These are phyloP conservation scores for Capillidium rhysosporum DNA, from an alignment of 371 early-diverging fungal genomes.

Conservation along the genomic window DNA sequence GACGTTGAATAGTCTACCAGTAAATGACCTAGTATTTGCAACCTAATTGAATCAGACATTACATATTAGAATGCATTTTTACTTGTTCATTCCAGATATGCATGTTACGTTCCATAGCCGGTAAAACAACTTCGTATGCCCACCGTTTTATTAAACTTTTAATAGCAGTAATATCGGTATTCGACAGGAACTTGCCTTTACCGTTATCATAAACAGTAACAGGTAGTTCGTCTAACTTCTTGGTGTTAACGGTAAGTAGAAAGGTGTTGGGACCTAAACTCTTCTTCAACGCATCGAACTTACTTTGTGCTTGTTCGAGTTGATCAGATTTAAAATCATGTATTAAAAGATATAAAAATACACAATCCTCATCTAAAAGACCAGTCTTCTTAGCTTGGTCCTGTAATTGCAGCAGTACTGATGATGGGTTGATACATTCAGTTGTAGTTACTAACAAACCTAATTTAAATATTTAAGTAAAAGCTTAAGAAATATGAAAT, in stretches of 20 bases:
- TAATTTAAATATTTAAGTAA: conserved; percentile 4
- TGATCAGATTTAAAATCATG: too few relatives aligned
- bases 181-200: conserved; percentile 5
- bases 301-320: too few relatives aligned
- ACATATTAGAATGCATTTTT: not conserved
- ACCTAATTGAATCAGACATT: conserved; percentile 20
- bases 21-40: conserved; percentile 61
- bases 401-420: conserved; percentile 33
- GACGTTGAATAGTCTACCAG: conserved; percentile 71
- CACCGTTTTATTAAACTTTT: conserved; percentile 16
- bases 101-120: conserved; percentile 76
- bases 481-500: not conserved
- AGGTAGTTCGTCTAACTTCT: too few relatives aligned
- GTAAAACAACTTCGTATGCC: conserved; percentile 52
- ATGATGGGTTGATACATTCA: conserved; percentile 52
- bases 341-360: too few relatives aligned
- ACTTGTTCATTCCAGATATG: conserved; percentile 78
- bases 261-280: too few relatives aligned
- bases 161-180: not conserved
- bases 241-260: too few relatives aligned
- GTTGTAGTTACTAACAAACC: conserved; percentile 59
- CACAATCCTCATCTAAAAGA: too few relatives aligned
- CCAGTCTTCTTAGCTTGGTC: conserved; percentile 15
- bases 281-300: too few relatives aligned
- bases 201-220: too few relatives aligned